These are phyloP conservation scores for Cyclotella atomus DNA, from an alignment of 108 stramenopile species.

Conservation along the genomic window DNA sequence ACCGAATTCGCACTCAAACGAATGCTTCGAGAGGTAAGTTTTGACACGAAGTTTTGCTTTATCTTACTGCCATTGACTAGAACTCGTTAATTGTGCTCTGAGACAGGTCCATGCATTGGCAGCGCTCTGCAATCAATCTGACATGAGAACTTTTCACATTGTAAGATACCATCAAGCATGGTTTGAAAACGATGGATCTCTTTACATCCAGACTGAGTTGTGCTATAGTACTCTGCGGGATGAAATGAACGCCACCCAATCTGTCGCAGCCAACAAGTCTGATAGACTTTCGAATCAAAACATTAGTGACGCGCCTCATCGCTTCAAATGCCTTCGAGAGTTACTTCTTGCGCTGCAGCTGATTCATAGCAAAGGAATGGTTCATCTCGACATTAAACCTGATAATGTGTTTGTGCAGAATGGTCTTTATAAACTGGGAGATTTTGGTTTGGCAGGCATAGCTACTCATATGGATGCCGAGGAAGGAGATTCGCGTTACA, in stretches of 20 bases:
- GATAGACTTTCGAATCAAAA: neutral
- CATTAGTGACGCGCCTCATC: constrained; percentile 17
- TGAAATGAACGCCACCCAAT: constrained; percentile 25
- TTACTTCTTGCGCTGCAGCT: constrained; percentile 63
- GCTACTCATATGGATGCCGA: constrained; percentile 45
- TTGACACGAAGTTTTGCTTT: too few relatives aligned
- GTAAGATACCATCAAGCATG: constrained; percentile 57
- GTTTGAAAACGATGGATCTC: constrained; percentile 53
- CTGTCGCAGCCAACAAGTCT: neutral
- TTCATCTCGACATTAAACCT: constrained; percentile 75
- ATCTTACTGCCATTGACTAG: neutral
- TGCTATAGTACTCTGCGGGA: constrained; percentile 44
- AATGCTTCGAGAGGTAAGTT: constrained; percentile 78
- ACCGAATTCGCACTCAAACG: constrained; percentile 41
- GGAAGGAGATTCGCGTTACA: constrained; percentile 77
- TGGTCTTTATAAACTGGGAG: constrained; percentile 67
- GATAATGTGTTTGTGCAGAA: constrained; percentile 73
- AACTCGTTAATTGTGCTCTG: constrained; percentile 39
- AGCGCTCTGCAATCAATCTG: constrained; percentile 48
- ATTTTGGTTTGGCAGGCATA: constrained; percentile 60
- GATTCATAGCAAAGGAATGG: constrained; percentile 56
- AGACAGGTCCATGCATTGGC: constrained; percentile 57
- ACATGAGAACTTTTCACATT: constrained; percentile 51
- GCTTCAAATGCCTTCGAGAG: constrained; percentile 56
- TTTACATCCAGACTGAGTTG: constrained; percentile 59